A percentile compares a stretch with the other conserved stretches of the same genome.
Evolutionary conservation across 1,284 basidiomycete species (phyloP).

Genomic region (Somion occarium): DNA sequence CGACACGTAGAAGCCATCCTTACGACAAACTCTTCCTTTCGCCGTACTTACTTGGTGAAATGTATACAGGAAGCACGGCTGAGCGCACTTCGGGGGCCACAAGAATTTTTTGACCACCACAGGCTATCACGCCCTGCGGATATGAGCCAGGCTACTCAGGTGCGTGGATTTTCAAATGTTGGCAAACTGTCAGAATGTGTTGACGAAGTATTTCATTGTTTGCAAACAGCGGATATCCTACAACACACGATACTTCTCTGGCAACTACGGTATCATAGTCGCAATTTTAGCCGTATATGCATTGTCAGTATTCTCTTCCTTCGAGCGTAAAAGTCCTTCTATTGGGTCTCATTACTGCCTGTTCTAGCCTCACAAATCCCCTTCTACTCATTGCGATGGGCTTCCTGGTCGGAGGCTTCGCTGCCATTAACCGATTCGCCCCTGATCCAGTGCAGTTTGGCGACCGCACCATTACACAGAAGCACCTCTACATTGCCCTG

Average conservation of each 20-base stretch:
- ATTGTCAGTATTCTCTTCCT: conserved; percentile 51
- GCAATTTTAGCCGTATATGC: conserved; percentile 85
- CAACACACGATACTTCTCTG: conserved; percentile 92
- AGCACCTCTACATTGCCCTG: conserved; percentile 73
- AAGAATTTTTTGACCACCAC: conserved; percentile 88
- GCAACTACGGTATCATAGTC: conserved; percentile 88
- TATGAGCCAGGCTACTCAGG: conserved; percentile 64
- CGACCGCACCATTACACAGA: conserved; percentile 76
- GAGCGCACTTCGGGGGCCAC: conserved; percentile 73
- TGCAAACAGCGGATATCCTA: conserved; percentile 78
- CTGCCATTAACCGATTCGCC: conserved; percentile 86
- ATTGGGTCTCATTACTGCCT: too few species aligned
- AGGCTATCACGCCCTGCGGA: conserved; percentile 81
- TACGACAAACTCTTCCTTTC: neutral
- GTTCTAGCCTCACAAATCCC: conserved; percentile 64
- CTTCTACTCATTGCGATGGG: conserved; percentile 79
- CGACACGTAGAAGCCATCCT: neutral
- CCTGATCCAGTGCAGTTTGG: conserved; percentile 81
- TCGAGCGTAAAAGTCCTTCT: too few species aligned
- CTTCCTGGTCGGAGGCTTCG: conserved; percentile 91
- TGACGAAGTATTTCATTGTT: conserved; percentile 4
- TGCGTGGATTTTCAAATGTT: conserved; percentile 30
- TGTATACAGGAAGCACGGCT: conserved; percentile 71
- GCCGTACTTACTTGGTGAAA: neutral
- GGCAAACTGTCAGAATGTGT: neutral